Conservation (phyloP, 768 basidiomycete genomes). For the Kondoa subrosea region DNA sequence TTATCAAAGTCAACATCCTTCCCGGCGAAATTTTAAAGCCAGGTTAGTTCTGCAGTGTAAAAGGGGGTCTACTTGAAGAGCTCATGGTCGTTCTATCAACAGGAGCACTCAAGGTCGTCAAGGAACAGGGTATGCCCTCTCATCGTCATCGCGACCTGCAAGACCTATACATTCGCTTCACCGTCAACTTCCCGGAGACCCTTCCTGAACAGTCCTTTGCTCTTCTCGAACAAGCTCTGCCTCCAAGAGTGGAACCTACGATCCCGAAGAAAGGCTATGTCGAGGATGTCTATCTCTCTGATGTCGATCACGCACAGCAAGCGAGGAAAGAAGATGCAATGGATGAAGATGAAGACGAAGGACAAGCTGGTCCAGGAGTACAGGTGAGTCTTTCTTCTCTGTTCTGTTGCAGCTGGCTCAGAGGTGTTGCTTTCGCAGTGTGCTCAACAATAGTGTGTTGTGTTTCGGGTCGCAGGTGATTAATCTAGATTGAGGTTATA, state of each 20-base stretch:
- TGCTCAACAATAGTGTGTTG: background rate
- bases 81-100: too few species aligned
- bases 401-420: background rate
- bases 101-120: conserved; percentile 81
- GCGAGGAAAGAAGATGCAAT: conserved; percentile 56
- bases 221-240: conserved; percentile 67
- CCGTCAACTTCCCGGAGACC: conserved; percentile 72
- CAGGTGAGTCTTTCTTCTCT: background rate
- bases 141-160: conserved; percentile 93
- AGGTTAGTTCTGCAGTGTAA: conserved; percentile 41
- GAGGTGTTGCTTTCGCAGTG: background rate
- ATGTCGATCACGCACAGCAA: conserved; percentile 45
- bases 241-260: conserved; percentile 44
- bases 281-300: conserved; percentile 71
- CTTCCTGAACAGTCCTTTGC: conserved; percentile 52
- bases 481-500: background rate
- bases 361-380: conserved; percentile 12
- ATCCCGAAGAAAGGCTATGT: conserved; percentile 45
- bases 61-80: conserved; percentile 5
- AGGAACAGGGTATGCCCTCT: conserved; percentile 95
- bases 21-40: conserved; percentile 88
- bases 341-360: conserved; percentile 62
- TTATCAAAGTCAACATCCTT: conserved; percentile 59
- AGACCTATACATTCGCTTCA: conserved; percentile 72
- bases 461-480: background rate